Evolutionary conservation across 257 asterid genomes (phyloP).

Genomic region (Gardenia jasminoides): DNA sequence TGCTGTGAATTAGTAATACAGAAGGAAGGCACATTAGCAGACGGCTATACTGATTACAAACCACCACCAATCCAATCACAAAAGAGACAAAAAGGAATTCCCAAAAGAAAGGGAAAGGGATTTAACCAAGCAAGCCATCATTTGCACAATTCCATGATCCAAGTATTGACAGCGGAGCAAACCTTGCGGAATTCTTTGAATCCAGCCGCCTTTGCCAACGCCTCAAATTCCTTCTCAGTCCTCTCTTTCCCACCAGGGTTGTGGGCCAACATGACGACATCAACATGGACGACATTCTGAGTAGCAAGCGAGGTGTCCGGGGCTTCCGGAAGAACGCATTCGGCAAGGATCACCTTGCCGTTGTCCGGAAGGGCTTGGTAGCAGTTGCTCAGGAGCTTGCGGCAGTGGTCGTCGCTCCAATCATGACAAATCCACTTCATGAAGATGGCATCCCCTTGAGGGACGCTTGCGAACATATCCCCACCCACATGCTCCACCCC

Average conservation of each 20-base stretch:
- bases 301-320: constrained; percentile 60
- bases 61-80: background rate
- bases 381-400: constrained; percentile 70
- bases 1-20: background rate
- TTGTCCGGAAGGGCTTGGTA: constrained; percentile 65
- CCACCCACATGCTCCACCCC: constrained; percentile 91
- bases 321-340: constrained; percentile 66
- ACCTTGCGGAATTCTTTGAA: constrained; percentile 52
- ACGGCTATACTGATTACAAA: background rate
- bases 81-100: background rate
- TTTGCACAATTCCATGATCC: constrained; percentile 77
- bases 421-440: constrained; percentile 54
- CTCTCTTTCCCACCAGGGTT: constrained; percentile 96
- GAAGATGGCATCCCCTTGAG: constrained; percentile 82
- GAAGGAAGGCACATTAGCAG: too few relatives aligned
- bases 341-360: constrained; percentile 78
- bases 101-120: background rate
- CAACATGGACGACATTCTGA: constrained; percentile 58
- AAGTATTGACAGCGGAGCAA: constrained; percentile 64
- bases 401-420: constrained; percentile 28
- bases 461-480: constrained; percentile 86
- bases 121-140: constrained; percentile 10
- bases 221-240: constrained; percentile 77
- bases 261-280: constrained; percentile 81
- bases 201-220: constrained; percentile 71